phyloP scores from a whole-genome alignment of 2,329 filamentous ascomycete genomes.

The Pseudopyrenochaeta lycopersici region DNA sequence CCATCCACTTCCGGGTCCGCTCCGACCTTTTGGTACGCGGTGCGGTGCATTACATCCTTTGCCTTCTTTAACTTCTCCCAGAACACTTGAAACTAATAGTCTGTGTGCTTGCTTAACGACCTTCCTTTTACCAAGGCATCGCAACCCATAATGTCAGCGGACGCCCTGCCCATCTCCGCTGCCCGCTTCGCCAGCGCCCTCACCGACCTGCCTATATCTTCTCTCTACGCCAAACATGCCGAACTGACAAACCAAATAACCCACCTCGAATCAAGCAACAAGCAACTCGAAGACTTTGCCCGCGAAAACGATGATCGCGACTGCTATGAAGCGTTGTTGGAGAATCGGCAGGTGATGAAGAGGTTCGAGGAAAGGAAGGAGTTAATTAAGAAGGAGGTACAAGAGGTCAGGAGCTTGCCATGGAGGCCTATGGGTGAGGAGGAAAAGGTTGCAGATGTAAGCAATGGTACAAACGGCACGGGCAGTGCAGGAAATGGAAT shows the following conservation, averaged over 20 bases:
- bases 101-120: not conserved
- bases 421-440: conserved; percentile 55
- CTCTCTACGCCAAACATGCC: conserved; percentile 76
- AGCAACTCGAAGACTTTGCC: conserved; percentile 72
- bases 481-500: conserved; percentile 1
- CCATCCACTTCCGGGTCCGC: too few relatives aligned
- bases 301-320: conserved; percentile 67
- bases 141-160: conserved; percentile 65
- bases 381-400: conserved; percentile 71
- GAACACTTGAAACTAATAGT: not conserved
- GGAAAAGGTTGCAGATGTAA: conserved; percentile 4
- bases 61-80: not conserved
- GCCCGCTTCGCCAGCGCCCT: conserved; percentile 73
- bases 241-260: conserved; percentile 79
- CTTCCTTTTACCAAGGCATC: not conserved
- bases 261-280: conserved; percentile 78
- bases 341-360: conserved; percentile 74
- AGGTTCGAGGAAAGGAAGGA: conserved; percentile 73
- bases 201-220: conserved; percentile 69
- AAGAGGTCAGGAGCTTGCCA: conserved; percentile 63
- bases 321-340: conserved; percentile 76
- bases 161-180: conserved; percentile 68
- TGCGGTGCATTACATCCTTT: too few relatives aligned
- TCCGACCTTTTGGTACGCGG: too few relatives aligned
- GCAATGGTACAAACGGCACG: conserved; percentile 10